Evolutionary conservation across 2,329 filamentous ascomycete genomes (phyloP), one percentile per base, ranked within the genome.

Genomic region (Lojkania enalia): DNA sequence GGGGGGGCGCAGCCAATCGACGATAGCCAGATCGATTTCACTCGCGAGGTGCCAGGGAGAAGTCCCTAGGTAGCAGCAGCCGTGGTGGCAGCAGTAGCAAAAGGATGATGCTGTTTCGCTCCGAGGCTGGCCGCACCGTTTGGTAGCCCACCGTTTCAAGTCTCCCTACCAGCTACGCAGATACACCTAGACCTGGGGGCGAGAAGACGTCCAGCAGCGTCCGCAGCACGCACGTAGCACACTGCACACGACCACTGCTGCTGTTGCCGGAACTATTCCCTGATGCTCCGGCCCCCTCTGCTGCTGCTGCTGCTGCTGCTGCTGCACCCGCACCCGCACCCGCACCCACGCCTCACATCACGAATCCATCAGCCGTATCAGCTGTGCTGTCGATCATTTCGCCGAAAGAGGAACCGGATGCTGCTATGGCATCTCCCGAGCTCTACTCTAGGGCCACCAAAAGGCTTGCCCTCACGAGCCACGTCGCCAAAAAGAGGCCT

Each of bases 301-400:
- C n/a, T n/a, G 23, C n/a, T n/a, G 23, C 23, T 27, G 23, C 43
- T 31, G 43, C 13, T 39, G 16, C 19, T 29, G 21, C 25, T 40
- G 27, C 39, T 14, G 27, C 39, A 20, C 35, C n/a, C n/a, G n/a
- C n/a, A n/a, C n/a, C n/a, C n/a, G n/a, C n/a, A n/a, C n/a, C n/a
- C n/a, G n/a, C n/a, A 14, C 39, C 4, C 18, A 9, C 36, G 36
- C 7, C 19, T 12, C 23, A 40, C 36, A 23, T 27, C 41, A 36
- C 14, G 27, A 11, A 20, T 25, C 14, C 36, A 7, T 43, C 29
- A n/a, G 13, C 14, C 19, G 23, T 20, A 35, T 19, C n/a, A 35
- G 41, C 44, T 56, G 53, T 54, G 48, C 44, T 29, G 51, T 56
- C 51, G 53, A 56, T 56, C 53, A 47, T 36, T 35, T 11, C 40